Conservation (phyloP, 257 asterid genomes). For the Lycium barbarum region DNA sequence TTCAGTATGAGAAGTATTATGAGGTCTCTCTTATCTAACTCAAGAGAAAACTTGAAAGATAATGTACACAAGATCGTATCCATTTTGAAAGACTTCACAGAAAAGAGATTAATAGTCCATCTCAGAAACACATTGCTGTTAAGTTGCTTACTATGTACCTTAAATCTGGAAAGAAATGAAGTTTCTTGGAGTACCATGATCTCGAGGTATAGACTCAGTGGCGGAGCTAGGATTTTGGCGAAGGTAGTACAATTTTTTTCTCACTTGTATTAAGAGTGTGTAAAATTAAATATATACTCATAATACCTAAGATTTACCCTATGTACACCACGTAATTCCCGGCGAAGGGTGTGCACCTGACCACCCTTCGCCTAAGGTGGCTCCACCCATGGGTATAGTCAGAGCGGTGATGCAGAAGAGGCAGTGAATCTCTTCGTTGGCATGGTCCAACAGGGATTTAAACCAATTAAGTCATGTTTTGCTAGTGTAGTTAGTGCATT, state of each 20-base stretch:
- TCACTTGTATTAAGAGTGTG: no score
- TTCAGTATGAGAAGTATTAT: conserved; percentile 32
- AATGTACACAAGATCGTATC: conserved; percentile 46
- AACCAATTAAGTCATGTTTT: conserved; percentile 70
- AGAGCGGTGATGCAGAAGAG: conserved; percentile 71
- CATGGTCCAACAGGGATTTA: conserved; percentile 54
- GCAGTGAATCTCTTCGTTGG: conserved; percentile 57
- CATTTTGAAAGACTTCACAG: conserved; percentile 49
- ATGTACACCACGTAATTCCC: no score
- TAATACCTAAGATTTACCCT: no score
- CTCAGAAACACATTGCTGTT: conserved; percentile 61
- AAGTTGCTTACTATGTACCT: conserved; percentile 70
- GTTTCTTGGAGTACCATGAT: conserved; percentile 85
- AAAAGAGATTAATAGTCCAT: conserved; percentile 46
- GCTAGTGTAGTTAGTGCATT: conserved; percentile 70
- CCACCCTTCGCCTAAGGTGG: no score
- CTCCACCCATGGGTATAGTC: no score
- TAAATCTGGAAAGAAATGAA: conserved; percentile 63
- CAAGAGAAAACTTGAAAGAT: conserved; percentile 48
- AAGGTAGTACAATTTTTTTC: no score
- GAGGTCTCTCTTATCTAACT: conserved; percentile 38
- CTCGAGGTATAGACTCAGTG: no score
- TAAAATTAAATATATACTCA: no score
- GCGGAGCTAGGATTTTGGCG: no score
- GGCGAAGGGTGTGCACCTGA: no score